A percentile compares a stretch with the other conserved stretches of the same genome.
These are phyloP conservation scores for Penicillium sp. DNA, from an alignment of 2,329 filamentous ascomycete genomes.

Conservation along the genomic window DNA sequence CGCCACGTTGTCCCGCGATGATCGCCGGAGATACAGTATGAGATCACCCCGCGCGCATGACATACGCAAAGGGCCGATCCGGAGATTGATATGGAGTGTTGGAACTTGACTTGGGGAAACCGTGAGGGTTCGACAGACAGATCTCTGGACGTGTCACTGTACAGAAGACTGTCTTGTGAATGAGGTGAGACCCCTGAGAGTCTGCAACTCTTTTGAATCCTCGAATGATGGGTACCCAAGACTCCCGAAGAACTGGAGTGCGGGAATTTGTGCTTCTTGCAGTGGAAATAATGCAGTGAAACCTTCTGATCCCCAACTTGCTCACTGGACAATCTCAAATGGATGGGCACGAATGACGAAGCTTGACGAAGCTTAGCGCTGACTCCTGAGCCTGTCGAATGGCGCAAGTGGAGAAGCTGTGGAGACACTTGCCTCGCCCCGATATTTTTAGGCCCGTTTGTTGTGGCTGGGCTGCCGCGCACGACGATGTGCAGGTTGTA, in stretches of 20 bases:
- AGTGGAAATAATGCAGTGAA: conserved; percentile 3
- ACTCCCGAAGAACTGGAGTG: not conserved
- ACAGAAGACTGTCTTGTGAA: no score
- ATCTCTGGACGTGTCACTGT: not conserved
- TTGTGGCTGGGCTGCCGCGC: conserved; percentile 5
- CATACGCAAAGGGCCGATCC: not conserved
- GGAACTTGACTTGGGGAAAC: not conserved
- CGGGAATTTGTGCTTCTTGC: not conserved
- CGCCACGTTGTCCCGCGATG: conserved; percentile 6
- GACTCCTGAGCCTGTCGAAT: not conserved
- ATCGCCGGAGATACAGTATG: not conserved
- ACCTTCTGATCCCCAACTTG: not conserved
- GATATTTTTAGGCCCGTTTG: conserved; percentile 6
- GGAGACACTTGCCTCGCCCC: not conserved
- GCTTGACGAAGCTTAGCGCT: conserved; percentile 30
- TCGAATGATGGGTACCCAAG: not conserved
- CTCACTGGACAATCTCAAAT: not conserved
- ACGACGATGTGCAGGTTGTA: not conserved
- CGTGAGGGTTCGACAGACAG: not conserved
- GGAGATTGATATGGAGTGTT: not conserved
- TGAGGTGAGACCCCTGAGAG: not conserved
- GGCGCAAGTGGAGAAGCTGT: not conserved
- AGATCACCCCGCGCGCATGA: not conserved
- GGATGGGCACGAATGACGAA: conserved; percentile 19
- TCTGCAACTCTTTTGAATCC: not conserved